A percentile compares a stretch with the other conserved stretches of the same genome.
These are phyloP conservation scores for Lithospermum erythrorhizon DNA, from an alignment of 257 asterid species.

Conservation along the genomic window DNA sequence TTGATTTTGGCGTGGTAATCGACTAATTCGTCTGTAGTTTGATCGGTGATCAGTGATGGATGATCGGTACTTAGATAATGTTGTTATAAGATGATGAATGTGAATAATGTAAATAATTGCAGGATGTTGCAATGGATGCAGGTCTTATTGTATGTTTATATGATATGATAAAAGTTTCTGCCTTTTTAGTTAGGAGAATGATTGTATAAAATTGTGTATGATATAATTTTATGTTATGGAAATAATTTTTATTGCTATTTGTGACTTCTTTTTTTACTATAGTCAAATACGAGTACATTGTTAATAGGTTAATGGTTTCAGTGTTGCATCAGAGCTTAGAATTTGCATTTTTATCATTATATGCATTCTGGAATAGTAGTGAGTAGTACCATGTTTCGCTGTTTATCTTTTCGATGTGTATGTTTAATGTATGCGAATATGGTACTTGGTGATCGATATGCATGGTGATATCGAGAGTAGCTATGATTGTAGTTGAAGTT, in stretches of 20 bases:
- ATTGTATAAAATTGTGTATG: background rate
- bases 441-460: background rate
- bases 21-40: no score
- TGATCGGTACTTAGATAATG: background rate
- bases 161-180: no score
- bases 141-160: no score
- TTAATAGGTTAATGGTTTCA: no score
- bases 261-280: background rate
- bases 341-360: no score
- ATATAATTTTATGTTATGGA: background rate
- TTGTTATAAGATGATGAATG: background rate
- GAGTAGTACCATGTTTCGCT: no score
- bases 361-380: background rate
- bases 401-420: background rate
- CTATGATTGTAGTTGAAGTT: background rate
- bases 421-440: background rate
- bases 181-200: no score
- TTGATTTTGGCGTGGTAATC: conserved; percentile 27
- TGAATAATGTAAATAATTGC: background rate
- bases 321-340: no score
- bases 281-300: background rate
- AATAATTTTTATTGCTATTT: no score
- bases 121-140: background rate
- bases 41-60: no score
- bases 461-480: background rate